These are phyloP conservation scores for Aspergillus sojae DNA, from an alignment of 2,329 filamentous ascomycete species.

Conservation along the genomic window DNA sequence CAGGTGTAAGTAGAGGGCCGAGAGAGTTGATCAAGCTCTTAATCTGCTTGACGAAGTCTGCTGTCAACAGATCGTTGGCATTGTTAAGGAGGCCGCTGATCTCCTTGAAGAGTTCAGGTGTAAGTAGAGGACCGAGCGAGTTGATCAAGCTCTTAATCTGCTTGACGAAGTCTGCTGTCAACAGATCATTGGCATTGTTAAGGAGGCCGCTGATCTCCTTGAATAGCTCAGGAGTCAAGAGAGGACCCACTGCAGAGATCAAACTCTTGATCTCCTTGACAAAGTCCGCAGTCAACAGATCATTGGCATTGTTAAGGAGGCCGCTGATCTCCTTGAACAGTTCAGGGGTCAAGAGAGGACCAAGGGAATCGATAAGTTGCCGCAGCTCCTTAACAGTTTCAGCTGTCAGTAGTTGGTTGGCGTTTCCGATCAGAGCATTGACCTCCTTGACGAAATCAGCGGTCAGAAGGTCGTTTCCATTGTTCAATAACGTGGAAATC, in stretches of 20 bases:
- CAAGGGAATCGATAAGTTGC: conserved; percentile 29
- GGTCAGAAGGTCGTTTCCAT: conserved; percentile 26
- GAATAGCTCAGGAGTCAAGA: conserved; percentile 24
- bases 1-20: conserved; percentile 27
- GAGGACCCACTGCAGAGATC: conserved; percentile 20
- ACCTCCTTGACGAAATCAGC: conserved; percentile 32
- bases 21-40: conserved; percentile 24
- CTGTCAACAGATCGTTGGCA: conserved; percentile 34
- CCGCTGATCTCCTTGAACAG: conserved; percentile 23
- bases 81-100: conserved; percentile 24
- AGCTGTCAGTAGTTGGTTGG: conserved; percentile 28
- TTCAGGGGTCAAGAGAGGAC: conserved; percentile 29
- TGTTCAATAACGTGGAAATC: conserved; percentile 17
- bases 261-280: conserved; percentile 29
- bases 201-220: conserved; percentile 22
- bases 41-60: conserved; percentile 33
- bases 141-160: conserved; percentile 18
- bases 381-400: conserved; percentile 31
- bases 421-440: conserved; percentile 33
- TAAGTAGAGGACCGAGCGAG: conserved; percentile 17
- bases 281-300: conserved; percentile 34
- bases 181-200: conserved; percentile 30
- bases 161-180: conserved; percentile 35
- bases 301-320: conserved; percentile 29
- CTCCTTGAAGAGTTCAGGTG: conserved; percentile 23